Evolutionary conservation across 257 asterid genomes (phyloP).

Genomic region (Gentiana straminea): DNA sequence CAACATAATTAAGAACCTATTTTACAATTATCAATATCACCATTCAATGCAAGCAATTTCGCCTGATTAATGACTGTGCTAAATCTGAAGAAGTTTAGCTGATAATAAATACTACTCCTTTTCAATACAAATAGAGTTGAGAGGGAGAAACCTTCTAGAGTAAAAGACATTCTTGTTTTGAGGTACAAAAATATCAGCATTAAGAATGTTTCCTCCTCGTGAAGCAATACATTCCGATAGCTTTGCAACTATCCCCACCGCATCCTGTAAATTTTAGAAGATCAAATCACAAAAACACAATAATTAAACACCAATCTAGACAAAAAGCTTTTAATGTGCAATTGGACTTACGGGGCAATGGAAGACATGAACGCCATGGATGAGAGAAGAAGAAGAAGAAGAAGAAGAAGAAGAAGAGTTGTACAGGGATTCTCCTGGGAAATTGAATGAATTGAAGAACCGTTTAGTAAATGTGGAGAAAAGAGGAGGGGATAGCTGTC

Average conservation of each 20-base stretch:
- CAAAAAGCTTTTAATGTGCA: no score
- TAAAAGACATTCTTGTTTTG: constrained; percentile 71
- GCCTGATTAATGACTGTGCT: no score
- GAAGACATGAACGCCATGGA: constrained; percentile 85
- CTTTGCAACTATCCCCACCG: constrained; percentile 78
- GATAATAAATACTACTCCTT: no score
- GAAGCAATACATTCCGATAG: constrained; percentile 90
- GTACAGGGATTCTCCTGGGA: constrained; percentile 32
- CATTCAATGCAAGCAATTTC: no score
- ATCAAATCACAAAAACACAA: not conserved
- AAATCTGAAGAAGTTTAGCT: no score
- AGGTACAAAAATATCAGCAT: constrained; percentile 87
- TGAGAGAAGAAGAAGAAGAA: constrained; percentile 45
- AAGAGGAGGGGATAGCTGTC: constrained; percentile 23
- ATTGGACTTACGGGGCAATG: constrained; percentile 65
- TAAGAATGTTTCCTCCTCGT: constrained; percentile 80
- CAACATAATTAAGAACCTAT: constrained; percentile 1
- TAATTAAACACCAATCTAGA: not conserved
- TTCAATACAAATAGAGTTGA: not conserved
- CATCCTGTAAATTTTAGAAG: constrained; percentile 46
- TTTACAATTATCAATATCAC: no score
- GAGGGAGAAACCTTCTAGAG: constrained; percentile 57
- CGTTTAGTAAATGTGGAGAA: constrained; percentile 29
- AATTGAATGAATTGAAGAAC: constrained; percentile 35
- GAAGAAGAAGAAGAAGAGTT: constrained; percentile 38